Evolutionary conservation across 768 basidiomycete species (phyloP).

Genomic region (Tulasnella sp.): DNA sequence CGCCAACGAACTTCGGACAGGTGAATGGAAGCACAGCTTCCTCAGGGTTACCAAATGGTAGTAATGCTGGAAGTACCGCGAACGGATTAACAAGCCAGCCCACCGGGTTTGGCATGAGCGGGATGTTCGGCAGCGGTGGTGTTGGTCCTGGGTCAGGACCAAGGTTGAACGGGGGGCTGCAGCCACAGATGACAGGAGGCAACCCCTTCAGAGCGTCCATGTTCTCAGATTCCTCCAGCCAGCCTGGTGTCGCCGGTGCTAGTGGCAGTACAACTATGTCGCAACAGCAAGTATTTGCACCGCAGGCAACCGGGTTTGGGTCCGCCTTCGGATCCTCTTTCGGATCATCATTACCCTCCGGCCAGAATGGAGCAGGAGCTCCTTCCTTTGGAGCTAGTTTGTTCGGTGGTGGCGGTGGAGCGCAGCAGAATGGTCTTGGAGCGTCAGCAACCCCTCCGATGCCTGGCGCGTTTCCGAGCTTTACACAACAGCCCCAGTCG

Average conservation of each 20-base stretch:
- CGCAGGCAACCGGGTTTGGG: constrained; percentile 15
- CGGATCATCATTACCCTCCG: not conserved
- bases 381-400: constrained; percentile 7
- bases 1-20: not conserved
- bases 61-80: not conserved
- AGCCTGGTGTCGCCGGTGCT: not conserved
- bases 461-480: constrained; percentile 14
- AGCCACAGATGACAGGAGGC: constrained; percentile 35
- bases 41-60: not conserved
- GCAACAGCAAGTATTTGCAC: not conserved
- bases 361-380: not conserved
- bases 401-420: not conserved
- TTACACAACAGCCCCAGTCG: not conserved
- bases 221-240: constrained; percentile 15
- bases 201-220: constrained; percentile 38
- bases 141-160: constrained; percentile 11
- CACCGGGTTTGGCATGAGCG: constrained; percentile 24
- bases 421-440: too few species aligned
- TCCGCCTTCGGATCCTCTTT: not conserved
- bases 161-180: constrained; percentile 27
- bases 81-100: constrained; percentile 29
- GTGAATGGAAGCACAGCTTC: not conserved
- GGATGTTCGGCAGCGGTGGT: not conserved
- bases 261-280: not conserved
- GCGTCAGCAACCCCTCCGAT: not conserved